These are phyloP conservation scores for Yamadazyma dushanensis DNA, from an alignment of 1,139 yeast species.

Conservation along the genomic window DNA sequence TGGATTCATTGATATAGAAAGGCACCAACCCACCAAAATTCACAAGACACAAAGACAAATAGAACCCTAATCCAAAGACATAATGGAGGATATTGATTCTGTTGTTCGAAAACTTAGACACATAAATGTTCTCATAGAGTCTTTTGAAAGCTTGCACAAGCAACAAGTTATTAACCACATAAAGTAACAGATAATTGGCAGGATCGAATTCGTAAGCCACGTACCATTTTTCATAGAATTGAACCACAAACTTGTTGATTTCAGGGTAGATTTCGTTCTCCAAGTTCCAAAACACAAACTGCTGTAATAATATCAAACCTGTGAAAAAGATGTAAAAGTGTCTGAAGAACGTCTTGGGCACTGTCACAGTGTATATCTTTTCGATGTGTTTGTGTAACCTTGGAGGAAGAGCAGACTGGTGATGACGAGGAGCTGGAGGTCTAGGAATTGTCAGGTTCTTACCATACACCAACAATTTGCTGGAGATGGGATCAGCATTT, in stretches of 20 bases:
- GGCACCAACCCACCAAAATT: constrained; percentile 20
- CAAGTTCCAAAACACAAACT: constrained; percentile 11
- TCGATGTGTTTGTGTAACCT: constrained; percentile 5
- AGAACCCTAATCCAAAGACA: constrained; percentile 69
- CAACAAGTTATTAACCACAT: constrained; percentile 19
- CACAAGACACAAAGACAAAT: constrained; percentile 35
- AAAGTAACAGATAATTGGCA: constrained; percentile 16
- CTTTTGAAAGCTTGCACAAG: constrained; percentile 67
- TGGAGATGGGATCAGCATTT: constrained; percentile 10
- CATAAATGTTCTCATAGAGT: constrained; percentile 53
- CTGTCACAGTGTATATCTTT: constrained; percentile 24
- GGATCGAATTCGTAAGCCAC: constrained; percentile 10
- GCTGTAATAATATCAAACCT: constrained; percentile 8
- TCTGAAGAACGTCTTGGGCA: constrained; percentile 49
- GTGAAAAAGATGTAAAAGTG: constrained; percentile 47
- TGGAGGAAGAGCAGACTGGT: not conserved
- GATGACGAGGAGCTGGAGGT: constrained; percentile 1
- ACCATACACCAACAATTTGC: constrained; percentile 15
- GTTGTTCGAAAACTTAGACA: constrained; percentile 50
- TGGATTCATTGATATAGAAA: constrained; percentile 8
- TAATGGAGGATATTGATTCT: constrained; percentile 78
- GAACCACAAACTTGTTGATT: constrained; percentile 5
- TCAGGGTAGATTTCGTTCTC: constrained; percentile 10
- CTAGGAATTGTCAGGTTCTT: constrained; percentile 9
- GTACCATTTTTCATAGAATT: constrained; percentile 10